A percentile compares a stretch with the other conserved stretches of the same genome.
These are phyloP conservation scores for Candida sp. DNA, from an alignment of 1,139 yeast genomes.

Conservation along the genomic window DNA sequence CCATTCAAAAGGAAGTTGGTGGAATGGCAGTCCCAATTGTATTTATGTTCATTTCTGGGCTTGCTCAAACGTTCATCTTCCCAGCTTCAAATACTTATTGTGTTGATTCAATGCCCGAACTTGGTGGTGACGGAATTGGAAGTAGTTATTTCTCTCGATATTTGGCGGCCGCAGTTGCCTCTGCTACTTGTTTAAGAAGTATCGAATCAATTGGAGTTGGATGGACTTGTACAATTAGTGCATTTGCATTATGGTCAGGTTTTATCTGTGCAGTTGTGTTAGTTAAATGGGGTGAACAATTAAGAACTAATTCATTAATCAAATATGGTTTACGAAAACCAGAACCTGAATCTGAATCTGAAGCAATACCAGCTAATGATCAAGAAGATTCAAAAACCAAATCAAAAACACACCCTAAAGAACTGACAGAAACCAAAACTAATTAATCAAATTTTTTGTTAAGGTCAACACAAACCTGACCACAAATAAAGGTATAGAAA, in stretches of 20 bases:
- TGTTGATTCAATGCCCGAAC: slow-evolving; percentile 51
- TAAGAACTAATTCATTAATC: slow-evolving; percentile 16
- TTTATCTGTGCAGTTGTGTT: slow-evolving; percentile 16
- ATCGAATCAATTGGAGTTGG: slow-evolving; percentile 49
- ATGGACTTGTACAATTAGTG: slow-evolving; percentile 46
- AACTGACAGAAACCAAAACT: no score
- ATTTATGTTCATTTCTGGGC: slow-evolving; percentile 42
- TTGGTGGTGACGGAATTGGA: slow-evolving; percentile 52
- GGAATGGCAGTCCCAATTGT: slow-evolving; percentile 54
- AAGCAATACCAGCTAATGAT: neutral
- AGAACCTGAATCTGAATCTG: neutral
- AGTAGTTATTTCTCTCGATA: slow-evolving; percentile 49
- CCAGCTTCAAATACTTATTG: slow-evolving; percentile 54
- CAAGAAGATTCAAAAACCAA: no score
- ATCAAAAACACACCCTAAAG: no score
- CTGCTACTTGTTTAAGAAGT: slow-evolving; percentile 44
- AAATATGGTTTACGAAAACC: slow-evolving; percentile 10
- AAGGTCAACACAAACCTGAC: neutral
- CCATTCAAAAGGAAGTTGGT: slow-evolving; percentile 42
- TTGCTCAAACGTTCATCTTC: slow-evolving; percentile 47
- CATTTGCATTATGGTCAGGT: slow-evolving; percentile 26
- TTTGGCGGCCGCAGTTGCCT: slow-evolving; percentile 47
- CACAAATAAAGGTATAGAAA: neutral
- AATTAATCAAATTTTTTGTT: no score
- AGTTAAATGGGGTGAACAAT: slow-evolving; percentile 18